Conservation (phyloP, 495 filamentous ascomycete species). For the Lichina pygmaea region DNA sequence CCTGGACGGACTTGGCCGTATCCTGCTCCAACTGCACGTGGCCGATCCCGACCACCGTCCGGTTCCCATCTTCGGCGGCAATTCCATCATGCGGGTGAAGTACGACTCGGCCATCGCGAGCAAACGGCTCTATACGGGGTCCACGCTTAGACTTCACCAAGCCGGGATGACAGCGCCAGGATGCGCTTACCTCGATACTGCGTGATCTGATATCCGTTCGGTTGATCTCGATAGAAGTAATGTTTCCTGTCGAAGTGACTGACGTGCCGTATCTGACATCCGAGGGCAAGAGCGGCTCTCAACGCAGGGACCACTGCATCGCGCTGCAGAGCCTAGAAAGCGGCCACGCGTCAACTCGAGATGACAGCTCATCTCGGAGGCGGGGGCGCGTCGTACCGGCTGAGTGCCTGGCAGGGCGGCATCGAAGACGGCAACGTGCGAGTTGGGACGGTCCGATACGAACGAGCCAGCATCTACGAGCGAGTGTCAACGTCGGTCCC, state of each 20-base stretch:
- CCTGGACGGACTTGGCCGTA: constrained; percentile 75
- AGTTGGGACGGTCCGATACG: constrained; percentile 45
- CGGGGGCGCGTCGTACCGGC: constrained; percentile 18
- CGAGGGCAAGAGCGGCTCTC: constrained; percentile 62
- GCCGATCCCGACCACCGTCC: constrained; percentile 50
- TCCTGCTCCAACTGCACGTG: constrained; percentile 96
- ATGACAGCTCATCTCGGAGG: background rate
- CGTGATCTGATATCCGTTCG: constrained; percentile 87
- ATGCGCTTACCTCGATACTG: constrained; percentile 48
- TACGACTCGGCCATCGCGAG: constrained; percentile 40
- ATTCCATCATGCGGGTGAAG: constrained; percentile 59
- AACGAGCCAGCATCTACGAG: constrained; percentile 31
- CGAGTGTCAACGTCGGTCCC: background rate
- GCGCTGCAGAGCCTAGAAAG: constrained; percentile 36
- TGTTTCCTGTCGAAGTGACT: constrained; percentile 90
- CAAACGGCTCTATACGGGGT: constrained; percentile 38
- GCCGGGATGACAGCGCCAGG: background rate
- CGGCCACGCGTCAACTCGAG: background rate
- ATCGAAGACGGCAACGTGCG: constrained; percentile 70
- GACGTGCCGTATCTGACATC: constrained; percentile 43
- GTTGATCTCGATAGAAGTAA: constrained; percentile 97
- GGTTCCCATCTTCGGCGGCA: constrained; percentile 35
- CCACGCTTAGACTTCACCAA: background rate
- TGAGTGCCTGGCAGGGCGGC: constrained; percentile 72
- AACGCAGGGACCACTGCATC: constrained; percentile 70